Conservation (phyloP, 306 rosid species). For the Trifolium fragiferum region DNA sequence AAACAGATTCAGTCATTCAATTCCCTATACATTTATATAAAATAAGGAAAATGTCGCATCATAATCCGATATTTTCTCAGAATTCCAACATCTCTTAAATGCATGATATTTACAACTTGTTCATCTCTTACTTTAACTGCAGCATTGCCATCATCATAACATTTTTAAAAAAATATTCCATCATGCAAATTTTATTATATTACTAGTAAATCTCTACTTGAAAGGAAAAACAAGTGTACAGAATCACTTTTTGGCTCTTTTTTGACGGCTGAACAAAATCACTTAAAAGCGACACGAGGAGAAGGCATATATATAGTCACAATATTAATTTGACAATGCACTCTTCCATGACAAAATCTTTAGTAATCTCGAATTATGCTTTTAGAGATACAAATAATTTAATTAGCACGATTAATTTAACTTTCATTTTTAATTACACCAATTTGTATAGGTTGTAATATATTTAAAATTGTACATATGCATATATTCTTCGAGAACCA, state of each 20-base stretch:
- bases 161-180: not conserved
- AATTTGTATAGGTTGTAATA: not conserved
- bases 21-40: not conserved
- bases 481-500: conserved; percentile 4
- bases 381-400: not conserved
- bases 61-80: not conserved
- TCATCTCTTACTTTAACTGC: not conserved
- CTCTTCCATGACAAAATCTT: conserved; percentile 1
- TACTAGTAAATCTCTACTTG: not conserved
- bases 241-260: not conserved
- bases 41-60: not conserved
- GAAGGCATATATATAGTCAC: not conserved
- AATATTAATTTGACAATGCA: conserved; percentile 9
- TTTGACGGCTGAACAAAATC: too few relatives aligned
- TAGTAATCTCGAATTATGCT: conserved; percentile 6
- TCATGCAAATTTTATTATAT: not conserved
- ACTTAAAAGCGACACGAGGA: not conserved
- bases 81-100: not conserved
- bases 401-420: not conserved
- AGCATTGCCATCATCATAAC: not conserved
- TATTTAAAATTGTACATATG: not conserved
- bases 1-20: not conserved
- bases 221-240: not conserved
- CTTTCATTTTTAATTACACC: not conserved
- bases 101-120: conserved; percentile 4